A percentile compares a stretch with the other conserved stretches of the same genome.
These are phyloP conservation scores for Hypoxylon rubiginosum DNA, from an alignment of 2,329 filamentous ascomycete genomes.

Conservation along the genomic window DNA sequence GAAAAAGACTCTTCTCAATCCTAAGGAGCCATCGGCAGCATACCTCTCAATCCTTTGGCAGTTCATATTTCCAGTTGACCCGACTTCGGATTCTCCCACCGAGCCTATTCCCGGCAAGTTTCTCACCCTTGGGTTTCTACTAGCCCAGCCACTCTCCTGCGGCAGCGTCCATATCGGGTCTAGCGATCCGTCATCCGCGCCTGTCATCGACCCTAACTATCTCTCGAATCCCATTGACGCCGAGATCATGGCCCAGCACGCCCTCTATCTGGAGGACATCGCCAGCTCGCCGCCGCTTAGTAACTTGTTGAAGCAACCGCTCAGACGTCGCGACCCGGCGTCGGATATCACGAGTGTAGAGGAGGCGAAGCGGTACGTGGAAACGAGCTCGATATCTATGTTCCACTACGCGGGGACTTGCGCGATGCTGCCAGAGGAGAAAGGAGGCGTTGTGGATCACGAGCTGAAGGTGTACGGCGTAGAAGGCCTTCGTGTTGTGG, in stretches of 20 bases:
- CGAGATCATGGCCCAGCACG: constrained; percentile 32
- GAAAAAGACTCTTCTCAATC: constrained; percentile 31
- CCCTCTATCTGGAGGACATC: constrained; percentile 32
- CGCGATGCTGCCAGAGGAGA: neutral
- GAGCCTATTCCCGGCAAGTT: neutral
- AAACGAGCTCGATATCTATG: constrained; percentile 37
- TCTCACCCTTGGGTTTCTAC: neutral
- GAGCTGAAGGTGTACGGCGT: neutral
- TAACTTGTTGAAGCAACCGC: constrained; percentile 35
- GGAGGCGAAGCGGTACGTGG: constrained; percentile 36
- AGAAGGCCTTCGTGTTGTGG: neutral
- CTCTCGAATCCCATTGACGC: constrained; percentile 34
- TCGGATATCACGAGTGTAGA: constrained; percentile 15
- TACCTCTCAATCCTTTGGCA: neutral
- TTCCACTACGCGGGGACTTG: constrained; percentile 42
- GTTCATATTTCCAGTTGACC: neutral
- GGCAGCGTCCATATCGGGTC: constrained; percentile 24
- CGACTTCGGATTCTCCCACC: neutral
- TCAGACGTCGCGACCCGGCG: neutral
- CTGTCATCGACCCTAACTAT: constrained; percentile 35
- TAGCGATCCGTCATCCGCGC: neutral
- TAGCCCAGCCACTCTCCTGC: neutral
- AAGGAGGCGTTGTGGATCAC: neutral
- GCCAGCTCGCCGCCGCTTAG: constrained; percentile 20
- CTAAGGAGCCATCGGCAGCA: neutral